Evolutionary conservation across 2,329 filamentous ascomycete genomes (phyloP), one percentile per base, ranked within the genome.

Genomic region (Diplodia mutila): DNA sequence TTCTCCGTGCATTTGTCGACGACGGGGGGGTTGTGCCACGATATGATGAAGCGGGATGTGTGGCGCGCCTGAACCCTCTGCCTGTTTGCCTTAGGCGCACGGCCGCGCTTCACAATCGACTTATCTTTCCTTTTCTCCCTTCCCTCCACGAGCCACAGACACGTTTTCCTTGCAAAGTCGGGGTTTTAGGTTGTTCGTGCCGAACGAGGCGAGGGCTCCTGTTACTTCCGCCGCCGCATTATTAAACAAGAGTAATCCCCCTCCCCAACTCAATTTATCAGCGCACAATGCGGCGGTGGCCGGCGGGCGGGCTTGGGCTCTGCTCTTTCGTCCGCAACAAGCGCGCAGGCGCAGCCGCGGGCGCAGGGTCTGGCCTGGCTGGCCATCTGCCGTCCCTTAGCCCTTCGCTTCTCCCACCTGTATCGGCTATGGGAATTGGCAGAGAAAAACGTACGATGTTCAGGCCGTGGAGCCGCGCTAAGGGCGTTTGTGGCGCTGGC

Each of bases 381-480:
- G 34, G 34, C 34, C 34, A 37, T 11, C n/a, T n/a, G 34, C 34
- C 32, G 32, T 11, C n/a, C 42, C n/a, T 18, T 8, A 42, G 39
- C 39, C 18, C 18, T 42, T 46, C 42, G 42, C 34, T 37, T 37
- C 34, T 9, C 12, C 8, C 34, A 37, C 8, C 11, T 37, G 8
- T 11, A 37, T 11, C 34, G 34, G 34, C 8, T 11, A 9, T 46
- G 42, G 18, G 42, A 21, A n/a, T n/a, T 21, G n/a, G 11, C 21
- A 7, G 42, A 21, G 48, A 48, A 61, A 63, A 63, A 63, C 59
- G 59, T 63, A 63, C 59, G 59, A 63, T 63, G 27, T 37, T 32
- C 23, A 29, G 34, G 42, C 14, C 18, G 8, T n/a, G 42, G 42
- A 46, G 42, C 42, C 42, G 42, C 59, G 59, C 59, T 63, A 63